These are phyloP conservation scores for Akanthomyces uredinophilus DNA, from an alignment of 2,329 filamentous ascomycete genomes.

Conservation along the genomic window DNA sequence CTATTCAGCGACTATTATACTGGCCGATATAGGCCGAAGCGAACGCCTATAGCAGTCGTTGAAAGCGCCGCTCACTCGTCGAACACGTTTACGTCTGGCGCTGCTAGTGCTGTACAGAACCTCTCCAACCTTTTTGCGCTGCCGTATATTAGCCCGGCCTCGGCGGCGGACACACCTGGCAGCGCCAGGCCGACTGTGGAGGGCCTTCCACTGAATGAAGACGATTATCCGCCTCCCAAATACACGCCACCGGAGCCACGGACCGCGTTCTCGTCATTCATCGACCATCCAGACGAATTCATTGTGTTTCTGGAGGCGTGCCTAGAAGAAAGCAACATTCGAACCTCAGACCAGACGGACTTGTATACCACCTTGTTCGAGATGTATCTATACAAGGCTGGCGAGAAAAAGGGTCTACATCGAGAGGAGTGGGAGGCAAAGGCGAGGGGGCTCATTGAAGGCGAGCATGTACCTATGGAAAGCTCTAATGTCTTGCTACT, in stretches of 20 bases:
- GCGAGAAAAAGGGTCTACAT: conserved; percentile 60
- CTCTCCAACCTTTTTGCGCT: conserved; percentile 77
- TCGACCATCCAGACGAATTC: conserved; percentile 89
- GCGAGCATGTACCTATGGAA: conserved; percentile 77
- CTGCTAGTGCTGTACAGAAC: conserved; percentile 77
- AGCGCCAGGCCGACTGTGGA: conserved; percentile 44
- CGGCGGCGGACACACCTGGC: conserved; percentile 45
- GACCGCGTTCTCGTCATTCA: conserved; percentile 91
- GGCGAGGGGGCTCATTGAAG: conserved; percentile 82
- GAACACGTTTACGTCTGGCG: conserved; percentile 48
- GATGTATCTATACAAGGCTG: conserved; percentile 92
- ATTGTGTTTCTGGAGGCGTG: conserved; percentile 90
- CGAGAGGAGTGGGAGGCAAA: conserved; percentile 83
- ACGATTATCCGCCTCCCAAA: conserved; percentile 42
- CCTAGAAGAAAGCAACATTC: conserved; percentile 64
- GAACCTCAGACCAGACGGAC: conserved; percentile 71
- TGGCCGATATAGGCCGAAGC: conserved; percentile 70
- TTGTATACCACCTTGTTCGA: conserved; percentile 94
- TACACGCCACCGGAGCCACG: conserved; percentile 80
- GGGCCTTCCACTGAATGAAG: conserved; percentile 44
- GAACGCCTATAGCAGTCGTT: conserved; percentile 43
- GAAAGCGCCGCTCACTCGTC: conserved; percentile 33
- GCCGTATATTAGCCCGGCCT: conserved; percentile 69
- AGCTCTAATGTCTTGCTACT: conserved; percentile 90
- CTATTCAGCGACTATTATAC: conserved; percentile 96